Conservation (phyloP, 2,329 filamentous ascomycete genomes). For the Colletotrichum sp. region DNA sequence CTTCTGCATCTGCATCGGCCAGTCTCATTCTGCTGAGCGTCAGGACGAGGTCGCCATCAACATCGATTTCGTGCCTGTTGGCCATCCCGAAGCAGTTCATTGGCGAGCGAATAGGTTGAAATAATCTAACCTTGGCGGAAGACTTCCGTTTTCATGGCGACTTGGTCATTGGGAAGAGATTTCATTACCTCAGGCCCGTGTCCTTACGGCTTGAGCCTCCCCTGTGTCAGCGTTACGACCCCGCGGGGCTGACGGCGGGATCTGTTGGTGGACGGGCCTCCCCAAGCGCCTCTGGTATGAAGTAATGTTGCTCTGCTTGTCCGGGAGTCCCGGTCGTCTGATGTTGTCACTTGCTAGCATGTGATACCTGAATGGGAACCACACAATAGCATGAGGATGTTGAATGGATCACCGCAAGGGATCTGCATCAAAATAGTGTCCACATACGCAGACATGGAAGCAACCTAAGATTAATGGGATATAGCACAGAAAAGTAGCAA, state of each 20-base stretch:
- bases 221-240: neutral
- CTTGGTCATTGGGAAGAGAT: neutral
- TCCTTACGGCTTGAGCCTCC: neutral
- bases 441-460: neutral
- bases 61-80: neutral
- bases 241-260: neutral
- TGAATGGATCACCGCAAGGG: neutral
- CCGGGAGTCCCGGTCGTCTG: neutral
- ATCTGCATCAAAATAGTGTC: neutral
- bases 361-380: neutral
- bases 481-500: neutral
- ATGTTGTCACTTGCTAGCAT: neutral
- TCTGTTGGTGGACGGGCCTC: neutral
- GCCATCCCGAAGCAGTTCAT: neutral
- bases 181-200: neutral
- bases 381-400: neutral
- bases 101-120: neutral
- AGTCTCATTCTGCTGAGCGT: neutral
- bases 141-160: neutral
- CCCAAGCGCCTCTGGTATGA: neutral
- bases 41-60: constrained; percentile 23
- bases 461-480: neutral
- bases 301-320: neutral
- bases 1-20: neutral
- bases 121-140: neutral